Evolutionary conservation across 768 basidiomycete genomes (phyloP).

Genomic region (Trametes villosa): DNA sequence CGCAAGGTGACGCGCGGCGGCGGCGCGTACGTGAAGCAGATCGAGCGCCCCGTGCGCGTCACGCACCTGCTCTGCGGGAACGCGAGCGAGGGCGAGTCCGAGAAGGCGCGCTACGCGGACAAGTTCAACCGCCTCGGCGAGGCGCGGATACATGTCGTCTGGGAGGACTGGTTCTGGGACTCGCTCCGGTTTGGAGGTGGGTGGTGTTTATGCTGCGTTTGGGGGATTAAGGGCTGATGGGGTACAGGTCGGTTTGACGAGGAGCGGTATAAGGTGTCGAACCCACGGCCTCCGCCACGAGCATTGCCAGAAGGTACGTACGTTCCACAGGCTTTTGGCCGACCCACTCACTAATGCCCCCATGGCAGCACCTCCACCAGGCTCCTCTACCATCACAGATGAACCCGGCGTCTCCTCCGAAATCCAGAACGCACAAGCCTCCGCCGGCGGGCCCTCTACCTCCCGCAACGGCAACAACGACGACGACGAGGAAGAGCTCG

Average conservation of each 20-base stretch:
- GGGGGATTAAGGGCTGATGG: background rate
- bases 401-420: slow-evolving; percentile 22
- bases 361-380: slow-evolving; percentile 24
- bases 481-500: slow-evolving; percentile 61
- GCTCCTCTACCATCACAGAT: slow-evolving; percentile 29
- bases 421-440: slow-evolving; percentile 9
- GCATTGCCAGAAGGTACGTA: slow-evolving; percentile 29
- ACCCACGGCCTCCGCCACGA: slow-evolving; percentile 64
- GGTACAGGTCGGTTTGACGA: slow-evolving; percentile 65
- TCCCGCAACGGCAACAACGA: background rate
- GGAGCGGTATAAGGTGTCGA: slow-evolving; percentile 56
- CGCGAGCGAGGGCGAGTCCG: slow-evolving; percentile 54
- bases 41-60: slow-evolving; percentile 77
- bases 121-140: slow-evolving; percentile 74
- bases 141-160: slow-evolving; percentile 77
- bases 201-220: background rate
- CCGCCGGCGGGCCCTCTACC: background rate
- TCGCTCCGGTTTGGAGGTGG: slow-evolving; percentile 66
- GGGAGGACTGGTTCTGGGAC: slow-evolving; percentile 99
- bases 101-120: slow-evolving; percentile 80
- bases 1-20: slow-evolving; percentile 59
- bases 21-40: slow-evolving; percentile 72
- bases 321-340: background rate
- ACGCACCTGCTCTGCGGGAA: slow-evolving; percentile 86
- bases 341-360: background rate